Conservation (phyloP, 2,329 filamentous ascomycete genomes). For the Trichoderma sp. region DNA sequence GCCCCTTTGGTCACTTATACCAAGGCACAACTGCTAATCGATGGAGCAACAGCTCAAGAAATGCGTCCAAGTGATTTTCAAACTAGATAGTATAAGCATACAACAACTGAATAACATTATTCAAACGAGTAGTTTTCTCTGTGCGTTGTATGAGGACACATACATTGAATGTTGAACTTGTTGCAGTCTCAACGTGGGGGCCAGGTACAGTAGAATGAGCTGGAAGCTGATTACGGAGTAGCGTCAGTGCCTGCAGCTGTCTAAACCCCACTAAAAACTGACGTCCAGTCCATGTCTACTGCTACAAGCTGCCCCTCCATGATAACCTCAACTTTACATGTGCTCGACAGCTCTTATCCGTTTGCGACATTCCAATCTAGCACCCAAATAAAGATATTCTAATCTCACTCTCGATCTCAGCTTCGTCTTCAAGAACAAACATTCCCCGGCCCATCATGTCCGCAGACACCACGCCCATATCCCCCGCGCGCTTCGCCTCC, state of each 20-base stretch:
- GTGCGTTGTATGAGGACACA: background rate
- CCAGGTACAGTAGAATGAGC: background rate
- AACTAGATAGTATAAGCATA: too few relatives aligned
- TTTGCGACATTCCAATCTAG: background rate
- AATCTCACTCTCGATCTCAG: background rate
- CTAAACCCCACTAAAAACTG: background rate
- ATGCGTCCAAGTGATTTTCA: too few relatives aligned
- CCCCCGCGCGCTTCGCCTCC: conserved; percentile 60
- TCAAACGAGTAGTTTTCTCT: background rate
- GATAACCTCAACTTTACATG: background rate
- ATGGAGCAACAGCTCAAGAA: background rate
- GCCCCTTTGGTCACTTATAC: background rate
- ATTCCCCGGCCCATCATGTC: conserved; percentile 48
- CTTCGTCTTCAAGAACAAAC: too few relatives aligned
- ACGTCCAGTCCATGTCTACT: background rate
- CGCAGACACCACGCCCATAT: conserved; percentile 60
- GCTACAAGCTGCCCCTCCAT: conserved; percentile 11
- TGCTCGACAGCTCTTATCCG: background rate
- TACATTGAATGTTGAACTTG: background rate
- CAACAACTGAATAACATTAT: background rate
- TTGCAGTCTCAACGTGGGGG: background rate
- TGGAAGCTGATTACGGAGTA: background rate
- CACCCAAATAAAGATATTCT: background rate
- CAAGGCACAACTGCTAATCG: background rate
- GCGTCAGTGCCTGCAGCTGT: background rate